Evolutionary conservation across 2,329 filamentous ascomycete species (phyloP), one percentile per base, ranked within the genome.

Genomic region (Aspergillus versicolor): DNA sequence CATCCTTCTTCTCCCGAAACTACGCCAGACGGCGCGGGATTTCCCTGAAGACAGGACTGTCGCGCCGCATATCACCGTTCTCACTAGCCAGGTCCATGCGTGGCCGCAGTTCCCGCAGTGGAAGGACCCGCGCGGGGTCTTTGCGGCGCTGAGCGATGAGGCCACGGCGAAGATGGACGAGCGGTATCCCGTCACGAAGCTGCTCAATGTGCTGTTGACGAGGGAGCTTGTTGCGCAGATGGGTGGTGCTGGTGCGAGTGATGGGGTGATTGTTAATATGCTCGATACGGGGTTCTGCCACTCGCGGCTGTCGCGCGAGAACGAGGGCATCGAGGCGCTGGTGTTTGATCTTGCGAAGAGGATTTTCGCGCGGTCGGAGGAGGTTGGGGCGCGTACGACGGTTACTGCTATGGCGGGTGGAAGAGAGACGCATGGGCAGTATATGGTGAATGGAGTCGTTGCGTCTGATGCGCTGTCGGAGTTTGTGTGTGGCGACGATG

Each of bases 211-310:
- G 7, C 66, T 82, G 12, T 58, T 68, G n/a, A 68, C 75, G 9
- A 75, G 79, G 17, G 73, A 77, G 49, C 63, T 80, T 22, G 51
- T 41, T 7, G 74, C 69, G 8, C 55, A 66, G 4, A 65, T 68
- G 6, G 57, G 72, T 0, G 52, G 58, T 12, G 17, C 17, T n/a
- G 7, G 12, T 22, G 42, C 5, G 22, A 15, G 21, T n/a, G 19
- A 30, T 9, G 42, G 34, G 17, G 78, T 84, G 40, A 77, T 77
- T 1, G 62, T 85, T 56, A 84, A 83, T 63, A 73, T 74, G 58
- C 59, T 82, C 19, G 82, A 82, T 55, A 83, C 83, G 0, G 82
- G 82, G 1, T 70, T 81, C 30, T 85, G 82, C 64, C 73, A 81
- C 41, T 79, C 79, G 0, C 70, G 77, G 22, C 70, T 85, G 1